These are phyloP conservation scores for Peterozyma toletana DNA, from an alignment of 805 yeast genomes.

Conservation along the genomic window DNA sequence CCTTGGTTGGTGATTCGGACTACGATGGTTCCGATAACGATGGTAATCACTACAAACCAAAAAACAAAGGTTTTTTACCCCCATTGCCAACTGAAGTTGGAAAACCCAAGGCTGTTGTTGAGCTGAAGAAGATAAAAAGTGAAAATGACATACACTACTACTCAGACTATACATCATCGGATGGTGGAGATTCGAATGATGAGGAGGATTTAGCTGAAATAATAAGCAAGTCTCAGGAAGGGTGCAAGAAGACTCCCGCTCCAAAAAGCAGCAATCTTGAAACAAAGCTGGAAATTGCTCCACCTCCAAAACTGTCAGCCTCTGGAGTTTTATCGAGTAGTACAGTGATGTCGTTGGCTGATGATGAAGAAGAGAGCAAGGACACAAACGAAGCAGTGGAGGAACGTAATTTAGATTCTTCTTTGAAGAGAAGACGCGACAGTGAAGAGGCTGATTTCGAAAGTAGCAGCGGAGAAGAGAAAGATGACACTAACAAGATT, in stretches of 20 bases:
- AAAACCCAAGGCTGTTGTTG: background rate
- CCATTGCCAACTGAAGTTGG: slow-evolving; percentile 21
- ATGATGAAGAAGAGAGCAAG: background rate
- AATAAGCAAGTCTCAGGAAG: slow-evolving; percentile 5
- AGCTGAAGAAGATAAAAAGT: slow-evolving; percentile 21
- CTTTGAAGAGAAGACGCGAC: no score
- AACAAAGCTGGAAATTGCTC: slow-evolving; percentile 1
- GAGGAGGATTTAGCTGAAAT: slow-evolving; percentile 4
- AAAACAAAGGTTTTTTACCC: slow-evolving; percentile 14
- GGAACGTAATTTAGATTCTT: background rate
- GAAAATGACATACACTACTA: slow-evolving; percentile 33
- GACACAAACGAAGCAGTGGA: background rate
- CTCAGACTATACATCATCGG: slow-evolving; percentile 30
- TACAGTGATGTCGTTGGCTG: background rate
- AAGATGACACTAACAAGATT: background rate
- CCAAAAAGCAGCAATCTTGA: background rate
- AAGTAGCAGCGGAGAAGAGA: background rate
- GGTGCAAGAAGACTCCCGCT: background rate
- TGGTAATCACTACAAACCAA: slow-evolving; percentile 4
- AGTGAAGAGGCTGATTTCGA: no score
- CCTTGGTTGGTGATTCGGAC: slow-evolving; percentile 29
- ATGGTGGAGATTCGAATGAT: slow-evolving; percentile 17
- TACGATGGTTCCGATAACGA: slow-evolving; percentile 16
- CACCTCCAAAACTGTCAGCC: no score
- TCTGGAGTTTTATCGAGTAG: background rate